Conservation (phyloP, 345 rosid genomes). For the Euphorbia tirucalli region DNA sequence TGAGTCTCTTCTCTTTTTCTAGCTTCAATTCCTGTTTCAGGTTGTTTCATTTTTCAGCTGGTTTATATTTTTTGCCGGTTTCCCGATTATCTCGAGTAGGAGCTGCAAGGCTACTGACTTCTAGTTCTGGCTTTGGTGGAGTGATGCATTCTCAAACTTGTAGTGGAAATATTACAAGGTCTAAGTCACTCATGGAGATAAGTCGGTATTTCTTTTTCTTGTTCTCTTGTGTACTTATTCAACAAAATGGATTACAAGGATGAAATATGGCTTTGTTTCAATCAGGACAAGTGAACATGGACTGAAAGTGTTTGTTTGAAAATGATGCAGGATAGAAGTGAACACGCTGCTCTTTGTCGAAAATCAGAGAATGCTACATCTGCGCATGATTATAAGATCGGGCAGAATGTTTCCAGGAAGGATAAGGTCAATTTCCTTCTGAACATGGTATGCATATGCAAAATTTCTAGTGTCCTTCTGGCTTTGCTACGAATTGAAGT, state of each 20-base stretch:
- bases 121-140: slow-evolving; percentile 18
- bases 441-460: slow-evolving; percentile 51
- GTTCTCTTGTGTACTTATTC: neutral
- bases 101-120: slow-evolving; percentile 13
- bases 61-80: slow-evolving; percentile 10
- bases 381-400: slow-evolving; percentile 38
- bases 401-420: slow-evolving; percentile 67
- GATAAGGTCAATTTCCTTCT: slow-evolving; percentile 66
- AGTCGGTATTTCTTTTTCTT: neutral
- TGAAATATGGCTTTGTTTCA: no score
- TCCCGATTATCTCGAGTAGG: slow-evolving; percentile 15
- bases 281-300: no score
- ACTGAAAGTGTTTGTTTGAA: no score
- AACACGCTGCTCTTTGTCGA: slow-evolving; percentile 11
- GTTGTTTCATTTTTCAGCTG: neutral
- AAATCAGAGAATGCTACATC: slow-evolving; percentile 29
- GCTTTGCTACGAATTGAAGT: neutral
- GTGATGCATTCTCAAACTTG: slow-evolving; percentile 20
- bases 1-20: neutral
- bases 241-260: no score
- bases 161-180: slow-evolving; percentile 10
- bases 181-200: slow-evolving; percentile 16
- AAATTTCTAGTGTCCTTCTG: neutral
- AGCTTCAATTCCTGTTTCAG: neutral
- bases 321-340: slow-evolving; percentile 16